phyloP scores from a whole-genome alignment of 768 basidiomycete genomes.

The Mycena epipterygia region DNA sequence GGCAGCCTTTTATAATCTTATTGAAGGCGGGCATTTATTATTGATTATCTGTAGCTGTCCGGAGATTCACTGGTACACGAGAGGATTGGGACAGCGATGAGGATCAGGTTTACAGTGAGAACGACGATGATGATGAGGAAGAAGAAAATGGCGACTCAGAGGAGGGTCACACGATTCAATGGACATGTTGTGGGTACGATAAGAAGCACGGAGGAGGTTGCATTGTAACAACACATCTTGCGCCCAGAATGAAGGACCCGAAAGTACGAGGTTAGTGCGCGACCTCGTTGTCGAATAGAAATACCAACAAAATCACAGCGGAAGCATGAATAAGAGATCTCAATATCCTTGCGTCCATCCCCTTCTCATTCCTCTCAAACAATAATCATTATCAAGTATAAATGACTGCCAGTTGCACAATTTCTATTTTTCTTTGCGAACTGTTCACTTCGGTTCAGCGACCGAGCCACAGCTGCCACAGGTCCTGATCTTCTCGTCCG shows the following conservation, averaged over 20 bases:
- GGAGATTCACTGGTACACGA: not conserved
- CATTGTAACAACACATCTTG: slow-evolving; percentile 2
- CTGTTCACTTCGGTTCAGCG: slow-evolving; percentile 66
- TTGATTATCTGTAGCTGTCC: not conserved
- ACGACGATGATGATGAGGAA: not conserved
- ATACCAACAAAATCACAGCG: too few species aligned
- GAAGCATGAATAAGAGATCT: too few species aligned
- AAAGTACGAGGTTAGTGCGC: not conserved
- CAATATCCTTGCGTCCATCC: too few species aligned
- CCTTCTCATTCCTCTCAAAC: too few species aligned
- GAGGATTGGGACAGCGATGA: slow-evolving; percentile 4
- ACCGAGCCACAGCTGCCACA: slow-evolving; percentile 80
- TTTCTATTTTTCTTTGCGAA: not conserved
- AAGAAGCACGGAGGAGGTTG: slow-evolving; percentile 13
- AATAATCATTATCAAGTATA: too few species aligned
- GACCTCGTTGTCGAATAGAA: too few species aligned
- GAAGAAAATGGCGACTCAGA: not conserved
- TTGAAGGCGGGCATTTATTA: too few species aligned
- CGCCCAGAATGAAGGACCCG: not conserved
- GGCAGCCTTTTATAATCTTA: not conserved
- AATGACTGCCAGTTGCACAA: too few species aligned
- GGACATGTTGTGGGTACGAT: slow-evolving; percentile 13
- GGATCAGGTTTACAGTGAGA: not conserved
- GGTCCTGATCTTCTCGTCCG: slow-evolving; percentile 69
- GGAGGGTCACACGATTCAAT: slow-evolving; percentile 2